Conservation (phyloP, 768 basidiomycete species). For the Rhodotorula diobovata region DNA sequence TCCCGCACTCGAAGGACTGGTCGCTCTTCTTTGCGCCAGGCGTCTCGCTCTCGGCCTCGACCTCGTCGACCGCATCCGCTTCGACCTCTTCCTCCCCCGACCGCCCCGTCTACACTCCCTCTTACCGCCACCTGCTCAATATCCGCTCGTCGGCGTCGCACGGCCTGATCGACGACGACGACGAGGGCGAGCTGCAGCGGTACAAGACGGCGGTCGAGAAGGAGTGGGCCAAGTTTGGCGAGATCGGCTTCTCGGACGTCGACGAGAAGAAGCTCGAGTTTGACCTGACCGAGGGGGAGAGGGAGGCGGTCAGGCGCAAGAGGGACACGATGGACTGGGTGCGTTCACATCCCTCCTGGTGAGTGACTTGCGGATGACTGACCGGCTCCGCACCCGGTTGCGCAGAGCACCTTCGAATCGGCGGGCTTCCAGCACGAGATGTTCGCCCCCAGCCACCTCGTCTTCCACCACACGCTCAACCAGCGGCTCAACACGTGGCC, state of each 20-base stretch:
- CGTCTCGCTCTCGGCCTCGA: not conserved
- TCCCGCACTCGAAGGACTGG: constrained; percentile 45
- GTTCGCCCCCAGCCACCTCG: constrained; percentile 51
- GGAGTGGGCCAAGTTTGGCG: constrained; percentile 73
- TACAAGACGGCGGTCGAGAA: constrained; percentile 47
- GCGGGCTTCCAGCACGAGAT: constrained; percentile 41
- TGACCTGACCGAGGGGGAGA: constrained; percentile 82
- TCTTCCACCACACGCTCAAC: constrained; percentile 62
- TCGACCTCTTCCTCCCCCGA: not conserved
- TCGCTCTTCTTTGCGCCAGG: constrained; percentile 27
- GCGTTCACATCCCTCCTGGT: not conserved
- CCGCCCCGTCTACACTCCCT: constrained; percentile 24
- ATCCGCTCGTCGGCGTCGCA: constrained; percentile 41
- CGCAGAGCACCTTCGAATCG: constrained; percentile 33
- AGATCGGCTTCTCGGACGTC: constrained; percentile 55
- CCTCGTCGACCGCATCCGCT: not conserved
- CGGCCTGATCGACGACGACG: constrained; percentile 21
- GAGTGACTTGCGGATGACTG: too few species aligned
- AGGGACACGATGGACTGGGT: constrained; percentile 42
- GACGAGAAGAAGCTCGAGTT: constrained; percentile 76
- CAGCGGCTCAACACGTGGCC: constrained; percentile 61
- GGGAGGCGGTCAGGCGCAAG: constrained; percentile 54
- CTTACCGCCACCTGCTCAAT: constrained; percentile 43
- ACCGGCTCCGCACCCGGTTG: too few species aligned
- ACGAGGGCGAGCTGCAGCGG: constrained; percentile 36